Percentiles rank a stretch among this genome's conserved stretches.
Evolutionary conservation across 2,329 filamentous ascomycete genomes (phyloP).

Genomic region (Cordyceps cateniannulata): DNA sequence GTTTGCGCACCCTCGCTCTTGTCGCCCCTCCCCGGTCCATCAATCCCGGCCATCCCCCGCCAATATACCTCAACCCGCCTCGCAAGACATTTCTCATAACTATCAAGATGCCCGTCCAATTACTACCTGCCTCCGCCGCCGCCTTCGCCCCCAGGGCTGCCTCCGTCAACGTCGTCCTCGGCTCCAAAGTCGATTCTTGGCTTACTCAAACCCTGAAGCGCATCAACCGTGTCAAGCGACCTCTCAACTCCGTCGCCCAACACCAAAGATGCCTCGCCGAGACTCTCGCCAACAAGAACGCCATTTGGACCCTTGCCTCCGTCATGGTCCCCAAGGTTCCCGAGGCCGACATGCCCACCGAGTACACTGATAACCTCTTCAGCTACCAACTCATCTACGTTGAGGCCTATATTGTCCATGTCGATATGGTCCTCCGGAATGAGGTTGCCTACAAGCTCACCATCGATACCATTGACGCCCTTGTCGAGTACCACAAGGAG

Average conservation of each 20-base stretch:
- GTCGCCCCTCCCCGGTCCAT: slow-evolving; percentile 16
- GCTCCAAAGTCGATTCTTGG: slow-evolving; percentile 90
- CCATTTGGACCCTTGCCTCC: slow-evolving; percentile 91
- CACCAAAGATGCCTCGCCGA: slow-evolving; percentile 94
- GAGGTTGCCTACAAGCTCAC: slow-evolving; percentile 98
- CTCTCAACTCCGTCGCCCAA: slow-evolving; percentile 92
- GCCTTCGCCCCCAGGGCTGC: slow-evolving; percentile 89
- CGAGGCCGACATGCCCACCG: slow-evolving; percentile 74
- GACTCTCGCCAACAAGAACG: slow-evolving; percentile 79
- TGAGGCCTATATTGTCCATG: slow-evolving; percentile 96
- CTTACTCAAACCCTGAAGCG: slow-evolving; percentile 94
- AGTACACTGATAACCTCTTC: slow-evolving; percentile 80
- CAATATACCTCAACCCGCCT: slow-evolving; percentile 15
- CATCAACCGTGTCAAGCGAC: slow-evolving; percentile 93
- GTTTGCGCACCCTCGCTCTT: slow-evolving; percentile 16
- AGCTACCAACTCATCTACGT: slow-evolving; percentile 91
- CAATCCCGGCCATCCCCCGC: slow-evolving; percentile 13
- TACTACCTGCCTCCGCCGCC: slow-evolving; percentile 90
- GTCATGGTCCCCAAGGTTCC: slow-evolving; percentile 89
- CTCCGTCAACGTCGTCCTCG: slow-evolving; percentile 89
- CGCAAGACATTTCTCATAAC: slow-evolving; percentile 15
- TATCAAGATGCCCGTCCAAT: slow-evolving; percentile 75
- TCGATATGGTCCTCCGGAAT: slow-evolving; percentile 97
- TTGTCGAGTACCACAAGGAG: slow-evolving; percentile 95
- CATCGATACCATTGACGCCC: slow-evolving; percentile 82